These are phyloP conservation scores for Fraxinus paxiana DNA, from an alignment of 305 asterid species.

Conservation along the genomic window DNA sequence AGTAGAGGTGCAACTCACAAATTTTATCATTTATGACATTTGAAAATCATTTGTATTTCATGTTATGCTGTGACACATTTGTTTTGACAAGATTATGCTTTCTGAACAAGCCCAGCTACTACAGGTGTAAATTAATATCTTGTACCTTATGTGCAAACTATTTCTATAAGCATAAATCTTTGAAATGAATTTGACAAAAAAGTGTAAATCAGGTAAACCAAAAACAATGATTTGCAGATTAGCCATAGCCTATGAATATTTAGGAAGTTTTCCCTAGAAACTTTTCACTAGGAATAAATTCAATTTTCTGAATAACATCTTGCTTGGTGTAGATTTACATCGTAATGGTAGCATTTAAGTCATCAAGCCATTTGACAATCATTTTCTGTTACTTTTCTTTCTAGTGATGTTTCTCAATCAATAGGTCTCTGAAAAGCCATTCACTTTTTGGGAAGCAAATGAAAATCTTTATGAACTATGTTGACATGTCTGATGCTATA, in stretches of 20 bases:
- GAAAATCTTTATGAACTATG: neutral
- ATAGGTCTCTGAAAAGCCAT: neutral
- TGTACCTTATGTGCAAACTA: neutral
- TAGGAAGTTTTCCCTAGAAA: neutral
- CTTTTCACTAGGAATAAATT: neutral
- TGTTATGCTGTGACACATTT: neutral
- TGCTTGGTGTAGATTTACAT: neutral
- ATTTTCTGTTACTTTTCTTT: neutral
- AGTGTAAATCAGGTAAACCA: neutral
- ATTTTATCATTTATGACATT: neutral
- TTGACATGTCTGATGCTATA: neutral
- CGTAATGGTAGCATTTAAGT: neutral
- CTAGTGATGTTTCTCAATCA: neutral
- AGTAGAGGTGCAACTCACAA: neutral
- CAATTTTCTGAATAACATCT: neutral
- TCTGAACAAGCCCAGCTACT: neutral
- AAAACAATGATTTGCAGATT: neutral
- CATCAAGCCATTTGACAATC: neutral
- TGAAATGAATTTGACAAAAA: neutral
- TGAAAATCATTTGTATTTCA: neutral
- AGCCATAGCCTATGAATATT: neutral
- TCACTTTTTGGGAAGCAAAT: neutral
- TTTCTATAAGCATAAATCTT: neutral
- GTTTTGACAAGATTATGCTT: neutral
- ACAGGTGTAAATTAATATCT: neutral